Base-by-base conservation (phyloP, 169 alveolate genomes). In the Neospora caninum region DNA sequence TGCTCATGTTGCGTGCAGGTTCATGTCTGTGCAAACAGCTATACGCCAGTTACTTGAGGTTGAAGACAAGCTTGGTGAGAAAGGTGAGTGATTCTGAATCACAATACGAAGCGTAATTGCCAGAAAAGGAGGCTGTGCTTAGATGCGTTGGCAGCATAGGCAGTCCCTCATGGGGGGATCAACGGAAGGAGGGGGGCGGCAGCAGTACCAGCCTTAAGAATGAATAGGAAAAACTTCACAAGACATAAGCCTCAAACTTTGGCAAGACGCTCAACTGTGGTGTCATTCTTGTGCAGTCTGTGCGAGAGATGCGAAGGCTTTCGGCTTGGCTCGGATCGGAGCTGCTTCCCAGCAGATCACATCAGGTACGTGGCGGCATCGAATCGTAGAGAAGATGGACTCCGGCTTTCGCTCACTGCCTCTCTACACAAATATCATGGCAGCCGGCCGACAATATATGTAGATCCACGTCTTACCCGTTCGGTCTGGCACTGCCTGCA, bases 251-350 rank as follows among this genome's bases (percentile, higher is more conserved):
- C 58, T 49, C 58, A 49, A 49, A 49, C 58, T 13, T 49, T 49
- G 58, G 18, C 0, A 49, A 49, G 58, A 49, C n/a, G 58, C 6
- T 22, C 58, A 49, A 49, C 58, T 39, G 87, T 78, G 53, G 39
- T 34, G 27, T 78, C 87, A 78, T 34, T 78, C 13, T 38, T 9
- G 13, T 45, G 78, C 91, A 49, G 91, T 86, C 34, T n/a, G 80
- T 53, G n/a, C 39, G 36, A 86, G 41, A 29, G 38, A 49, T 29
- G 91, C 91, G 49, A 29, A 80, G 39, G 96, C 92, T 16, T 94
- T 94, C 82, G 96, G 96, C 31, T 58, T 95, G 92, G 96, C 96
- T 4, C 92, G 96, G 0, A 67, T 95, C 4, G 96, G 96, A 22
- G 92, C 96, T 6, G 93, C 54, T 38, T 80, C 88, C 45, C 95